phyloP scores from a whole-genome alignment of 495 filamentous ascomycete genomes.

The Baudoinia panamericana region DNA sequence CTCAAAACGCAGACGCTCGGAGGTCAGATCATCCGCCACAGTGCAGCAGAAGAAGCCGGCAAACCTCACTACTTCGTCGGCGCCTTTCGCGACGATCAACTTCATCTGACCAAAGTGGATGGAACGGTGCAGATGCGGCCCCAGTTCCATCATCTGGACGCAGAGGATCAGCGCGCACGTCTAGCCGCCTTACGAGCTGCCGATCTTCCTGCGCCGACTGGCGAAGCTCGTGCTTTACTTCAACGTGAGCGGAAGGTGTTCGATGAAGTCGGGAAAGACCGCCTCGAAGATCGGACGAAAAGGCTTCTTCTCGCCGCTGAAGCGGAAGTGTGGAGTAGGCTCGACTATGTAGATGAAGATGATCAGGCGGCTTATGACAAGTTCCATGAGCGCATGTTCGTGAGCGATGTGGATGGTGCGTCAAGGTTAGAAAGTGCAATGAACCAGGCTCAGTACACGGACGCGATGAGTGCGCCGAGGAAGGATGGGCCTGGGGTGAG shows the following conservation, averaged over 20 bases:
- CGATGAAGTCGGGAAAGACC: constrained; percentile 35
- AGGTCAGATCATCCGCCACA: constrained; percentile 45
- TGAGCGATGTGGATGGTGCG: constrained; percentile 37
- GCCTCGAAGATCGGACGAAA: constrained; percentile 29
- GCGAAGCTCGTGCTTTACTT: constrained; percentile 51
- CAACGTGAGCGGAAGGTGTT: constrained; percentile 51
- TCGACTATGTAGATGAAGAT: constrained; percentile 58
- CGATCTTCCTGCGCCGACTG: constrained; percentile 20
- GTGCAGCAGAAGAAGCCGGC: constrained; percentile 34
- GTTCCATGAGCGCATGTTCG: constrained; percentile 48
- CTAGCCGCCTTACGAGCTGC: constrained; percentile 3
- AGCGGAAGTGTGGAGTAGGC: constrained; percentile 52
- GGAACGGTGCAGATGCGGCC: constrained; percentile 62
- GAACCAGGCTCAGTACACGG: constrained; percentile 46
- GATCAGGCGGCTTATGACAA: constrained; percentile 46
- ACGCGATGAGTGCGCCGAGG: constrained; percentile 50
- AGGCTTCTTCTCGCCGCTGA: constrained; percentile 43
- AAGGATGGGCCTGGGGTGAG: constrained; percentile 36
- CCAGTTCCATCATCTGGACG: constrained; percentile 64
- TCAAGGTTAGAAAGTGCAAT: constrained; percentile 42
- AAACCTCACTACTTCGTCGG: constrained; percentile 61
- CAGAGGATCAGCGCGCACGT: constrained; percentile 40
- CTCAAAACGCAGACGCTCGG: constrained; percentile 50
- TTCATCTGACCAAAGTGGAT: constrained; percentile 55
- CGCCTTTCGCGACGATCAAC: constrained; percentile 49